Base-by-base conservation (phyloP, 202 grass and related monocot genomes). In the Sporobolus alterniflorus region DNA sequence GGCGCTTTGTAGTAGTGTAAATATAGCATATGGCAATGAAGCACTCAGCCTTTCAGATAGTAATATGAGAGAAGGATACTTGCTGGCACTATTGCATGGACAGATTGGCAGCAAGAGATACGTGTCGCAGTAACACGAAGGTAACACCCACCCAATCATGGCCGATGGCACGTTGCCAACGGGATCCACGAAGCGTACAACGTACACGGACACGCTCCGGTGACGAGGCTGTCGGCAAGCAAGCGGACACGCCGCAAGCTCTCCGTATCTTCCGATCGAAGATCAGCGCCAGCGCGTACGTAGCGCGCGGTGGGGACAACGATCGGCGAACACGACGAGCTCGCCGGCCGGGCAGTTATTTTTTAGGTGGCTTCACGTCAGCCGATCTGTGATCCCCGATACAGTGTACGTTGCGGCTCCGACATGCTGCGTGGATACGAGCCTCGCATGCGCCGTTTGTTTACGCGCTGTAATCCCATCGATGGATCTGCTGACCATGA, bases 181-280 rank as follows among this genome's bases (percentile, higher is more conserved):
- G 65, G 32, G 26, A 86, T 74, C 84, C 24, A 39, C 50, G 17
- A 49, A 17, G 30, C 7, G 63, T 64, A 25, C 18, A 9, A 1
- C 16, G 17, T 16, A 34, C 46, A 83, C 59, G 62, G 54, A 33
- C 11, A 54, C 24, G 50, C 69, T 11, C 60, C 76, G 48, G 47
- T 80, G 69, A 73, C 69, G 61, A 29, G 60, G 69, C 50, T 74
- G 77, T 86, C 77, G 69, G 84, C 42, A 18, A 72, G 56, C 83
- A 60, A 60, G 39, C 77, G 51, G 69, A 60, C 84, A 74, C 36
- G 6, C 67, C 0, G 67, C 75, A 11, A 39, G 1, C 36, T 5
- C 36, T 8, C 36, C 36, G 36, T 4, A 39, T 39, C 36, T 39
- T 39, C 36, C n/a, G n/a, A n/a, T n/a, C n/a, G n/a, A n/a, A n/a